phyloP scores from a whole-genome alignment of 2,329 filamentous ascomycete species.

The Onygena corvina region DNA sequence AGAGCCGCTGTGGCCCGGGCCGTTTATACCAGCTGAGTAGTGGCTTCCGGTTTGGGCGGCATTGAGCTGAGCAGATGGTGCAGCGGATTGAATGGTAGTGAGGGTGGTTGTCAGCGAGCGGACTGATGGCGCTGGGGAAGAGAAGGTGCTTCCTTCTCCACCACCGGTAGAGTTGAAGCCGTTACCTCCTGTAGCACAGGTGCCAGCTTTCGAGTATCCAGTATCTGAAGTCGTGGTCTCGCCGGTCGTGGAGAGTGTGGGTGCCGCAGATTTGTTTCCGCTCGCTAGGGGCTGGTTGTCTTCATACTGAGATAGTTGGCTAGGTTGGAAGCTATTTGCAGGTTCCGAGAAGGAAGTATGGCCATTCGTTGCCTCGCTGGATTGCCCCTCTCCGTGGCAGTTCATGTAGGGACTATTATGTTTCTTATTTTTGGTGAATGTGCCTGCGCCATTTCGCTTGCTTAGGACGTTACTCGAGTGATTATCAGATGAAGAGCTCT shows the following conservation, averaged over 20 bases:
- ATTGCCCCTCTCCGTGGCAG: slow-evolving; percentile 41
- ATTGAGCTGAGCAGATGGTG: slow-evolving; percentile 40
- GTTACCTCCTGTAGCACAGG: slow-evolving; percentile 54
- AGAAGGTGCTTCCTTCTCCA: slow-evolving; percentile 56
- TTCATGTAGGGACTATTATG: slow-evolving; percentile 91
- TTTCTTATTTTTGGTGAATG: slow-evolving; percentile 43
- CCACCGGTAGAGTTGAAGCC: slow-evolving; percentile 53
- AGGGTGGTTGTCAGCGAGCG: slow-evolving; percentile 54
- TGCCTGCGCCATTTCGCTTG: slow-evolving; percentile 22
- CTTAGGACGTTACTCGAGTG: slow-evolving; percentile 29
- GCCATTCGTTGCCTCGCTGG: slow-evolving; percentile 31
- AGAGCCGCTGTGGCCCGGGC: slow-evolving; percentile 17
- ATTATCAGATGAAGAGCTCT: slow-evolving; percentile 51
- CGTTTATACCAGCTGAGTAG: slow-evolving; percentile 4
- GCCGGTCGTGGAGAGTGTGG: slow-evolving; percentile 71
- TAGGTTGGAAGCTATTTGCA: slow-evolving; percentile 39
- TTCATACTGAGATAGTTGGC: slow-evolving; percentile 45
- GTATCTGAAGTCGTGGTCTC: slow-evolving; percentile 63
- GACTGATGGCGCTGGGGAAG: slow-evolving; percentile 52
- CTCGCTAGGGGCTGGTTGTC: slow-evolving; percentile 44
- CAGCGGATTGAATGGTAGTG: slow-evolving; percentile 53
- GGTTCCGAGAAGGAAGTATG: slow-evolving; percentile 42
- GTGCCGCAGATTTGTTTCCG: slow-evolving; percentile 61
- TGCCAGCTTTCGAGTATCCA: slow-evolving; percentile 70
- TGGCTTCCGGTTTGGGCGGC: slow-evolving; percentile 21